A percentile compares a stretch with the other conserved stretches of the same genome.
These are phyloP conservation scores for Aureobasidium musti DNA, from an alignment of 2,329 filamentous ascomycete species.

Conservation along the genomic window DNA sequence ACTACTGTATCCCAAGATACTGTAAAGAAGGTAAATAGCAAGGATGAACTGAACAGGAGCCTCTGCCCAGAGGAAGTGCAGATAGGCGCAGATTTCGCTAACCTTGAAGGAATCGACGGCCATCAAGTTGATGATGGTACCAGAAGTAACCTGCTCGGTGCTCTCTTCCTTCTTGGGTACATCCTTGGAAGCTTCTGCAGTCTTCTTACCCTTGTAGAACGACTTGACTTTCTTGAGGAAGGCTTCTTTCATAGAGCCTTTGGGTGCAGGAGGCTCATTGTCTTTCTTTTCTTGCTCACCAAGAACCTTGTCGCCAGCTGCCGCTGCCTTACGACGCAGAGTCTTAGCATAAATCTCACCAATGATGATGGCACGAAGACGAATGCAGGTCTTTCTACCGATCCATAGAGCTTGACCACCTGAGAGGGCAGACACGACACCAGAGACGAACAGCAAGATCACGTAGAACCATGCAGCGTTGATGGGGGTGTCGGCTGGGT, in stretches of 20 bases:
- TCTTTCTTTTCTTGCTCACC: slow-evolving; percentile 57
- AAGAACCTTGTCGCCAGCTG: slow-evolving; percentile 71
- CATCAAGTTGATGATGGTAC: slow-evolving; percentile 99
- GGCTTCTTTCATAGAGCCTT: slow-evolving; percentile 40
- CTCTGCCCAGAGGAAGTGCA: slow-evolving; percentile 92
- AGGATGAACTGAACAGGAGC: slow-evolving; percentile 86
- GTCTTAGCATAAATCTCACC: slow-evolving; percentile 98
- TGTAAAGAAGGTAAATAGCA: slow-evolving; percentile 79
- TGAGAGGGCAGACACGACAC: slow-evolving; percentile 75
- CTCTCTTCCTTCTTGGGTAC: slow-evolving; percentile 40
- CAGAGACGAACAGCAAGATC: slow-evolving; percentile 81
- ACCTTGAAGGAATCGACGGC: slow-evolving; percentile 99
- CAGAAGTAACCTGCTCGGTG: slow-evolving; percentile 78
- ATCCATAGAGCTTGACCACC: slow-evolving; percentile 90
- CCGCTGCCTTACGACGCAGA: slow-evolving; percentile 82
- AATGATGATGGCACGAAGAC: slow-evolving; percentile 89
- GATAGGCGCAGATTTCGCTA: slow-evolving; percentile 87
- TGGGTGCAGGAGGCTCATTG: slow-evolving; percentile 38
- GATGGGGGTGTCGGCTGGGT: slow-evolving; percentile 69
- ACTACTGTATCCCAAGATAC: slow-evolving; percentile 87
- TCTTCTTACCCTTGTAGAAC: slow-evolving; percentile 62
- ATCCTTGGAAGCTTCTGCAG: slow-evolving; percentile 50
- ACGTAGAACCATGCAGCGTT: slow-evolving; percentile 98
- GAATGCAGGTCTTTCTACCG: slow-evolving; percentile 90
- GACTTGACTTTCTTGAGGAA: slow-evolving; percentile 52